Evolutionary conservation across 169 alveolate species (phyloP).

Genomic region (Plasmodium gonderi): DNA sequence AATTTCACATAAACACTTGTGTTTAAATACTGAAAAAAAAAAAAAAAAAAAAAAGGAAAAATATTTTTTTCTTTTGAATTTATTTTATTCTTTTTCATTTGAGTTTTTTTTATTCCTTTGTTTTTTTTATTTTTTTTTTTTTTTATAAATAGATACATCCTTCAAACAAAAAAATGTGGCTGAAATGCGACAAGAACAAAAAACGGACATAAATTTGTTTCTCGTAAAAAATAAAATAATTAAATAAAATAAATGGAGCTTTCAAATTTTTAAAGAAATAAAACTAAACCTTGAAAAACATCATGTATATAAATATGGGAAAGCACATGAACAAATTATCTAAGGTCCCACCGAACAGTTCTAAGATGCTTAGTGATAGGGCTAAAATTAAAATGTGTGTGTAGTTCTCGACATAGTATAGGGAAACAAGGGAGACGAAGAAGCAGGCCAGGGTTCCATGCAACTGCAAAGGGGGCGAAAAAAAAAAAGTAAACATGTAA

Average conservation of each 20-base stretch:
- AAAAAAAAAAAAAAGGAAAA: neutral
- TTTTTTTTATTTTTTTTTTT: neutral
- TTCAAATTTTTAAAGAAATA: too few species aligned
- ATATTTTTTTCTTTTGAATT: neutral
- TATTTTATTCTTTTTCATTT: neutral
- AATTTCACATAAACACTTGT: neutral
- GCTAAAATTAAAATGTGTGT: constrained; percentile 16
- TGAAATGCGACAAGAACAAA: neutral
- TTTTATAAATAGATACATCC: neutral
- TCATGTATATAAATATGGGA: constrained; percentile 58
- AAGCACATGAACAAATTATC: constrained; percentile 58
- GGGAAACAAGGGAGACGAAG: constrained; percentile 34
- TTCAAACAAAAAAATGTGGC: neutral
- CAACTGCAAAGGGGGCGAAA: constrained; percentile 15
- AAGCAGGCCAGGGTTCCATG: constrained; percentile 54
- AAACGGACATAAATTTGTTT: too few species aligned
- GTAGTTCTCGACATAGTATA: constrained; percentile 20
- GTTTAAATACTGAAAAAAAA: neutral
- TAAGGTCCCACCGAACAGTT: constrained; percentile 45
- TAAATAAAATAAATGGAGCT: neutral
- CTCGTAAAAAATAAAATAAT: too few species aligned
- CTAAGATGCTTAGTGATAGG: constrained; percentile 12
- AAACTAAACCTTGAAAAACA: constrained; percentile 31
- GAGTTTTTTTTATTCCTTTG: neutral
- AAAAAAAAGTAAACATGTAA: neutral